Base-by-base conservation (phyloP, 192 early-diverging fungal species). In the Rhizophagus sp. region DNA sequence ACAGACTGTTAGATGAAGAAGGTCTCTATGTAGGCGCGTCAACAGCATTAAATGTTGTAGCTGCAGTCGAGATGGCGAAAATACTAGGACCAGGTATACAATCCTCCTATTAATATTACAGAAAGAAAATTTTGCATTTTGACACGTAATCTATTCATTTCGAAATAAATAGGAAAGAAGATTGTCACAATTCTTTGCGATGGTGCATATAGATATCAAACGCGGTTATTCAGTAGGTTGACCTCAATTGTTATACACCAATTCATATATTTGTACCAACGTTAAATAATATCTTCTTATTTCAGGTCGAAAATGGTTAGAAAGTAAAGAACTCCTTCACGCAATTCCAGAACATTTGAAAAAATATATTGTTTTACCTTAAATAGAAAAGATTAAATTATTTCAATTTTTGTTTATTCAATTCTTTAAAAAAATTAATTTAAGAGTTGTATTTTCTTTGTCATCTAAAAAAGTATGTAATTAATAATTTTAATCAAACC, bases 11-110 rank as follows among this genome's bases (percentile, higher is more conserved):
- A 66, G 93, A 98, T 77, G 94, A 98, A 84, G 97, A 98, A 82
- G 97, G 97, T 71, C 91, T 98, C 67, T 97, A 96, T 76, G 83
- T 97, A 52, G 97, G 97, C 33, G 96, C 96, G 0, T 94, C 92
- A 24, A 94, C 96, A 19, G 97, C 97, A 1, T 83, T 98, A 62
- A 98, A 98, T 80, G 96, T 97, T 22, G 96, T 90, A n/a, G 94
- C 96, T 15, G 96, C 97, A 1, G 93, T 92, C 64, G 88, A 97
- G 85, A 93, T 97, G 90, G 96, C 97, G 57, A 92, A 95, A 85
- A 85, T 90, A 47, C 82, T 95, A 50, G 96, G 95, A 7, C 91
- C 91, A 0, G 94, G 94, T 75, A 88, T 88, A 24, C 30, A 8
- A 8, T 41, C 9, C 13, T 24, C 41, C 1, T 24, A 7, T 15